These are phyloP conservation scores for Curvularia sp. DNA, from an alignment of 2,329 filamentous ascomycete species.

Conservation along the genomic window DNA sequence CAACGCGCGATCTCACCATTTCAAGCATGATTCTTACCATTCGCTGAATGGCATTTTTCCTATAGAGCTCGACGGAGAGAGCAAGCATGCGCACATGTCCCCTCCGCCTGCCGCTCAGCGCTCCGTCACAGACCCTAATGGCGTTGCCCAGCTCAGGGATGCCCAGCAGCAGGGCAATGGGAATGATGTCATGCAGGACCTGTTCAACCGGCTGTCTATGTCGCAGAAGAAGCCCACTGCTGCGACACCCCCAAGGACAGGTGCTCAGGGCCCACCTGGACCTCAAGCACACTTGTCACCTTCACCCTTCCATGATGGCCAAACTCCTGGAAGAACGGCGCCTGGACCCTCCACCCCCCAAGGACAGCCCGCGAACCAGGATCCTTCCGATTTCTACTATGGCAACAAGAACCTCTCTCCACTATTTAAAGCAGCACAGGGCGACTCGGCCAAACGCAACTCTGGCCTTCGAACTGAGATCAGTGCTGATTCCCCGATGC, in stretches of 20 bases:
- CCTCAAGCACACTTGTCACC: constrained; percentile 44
- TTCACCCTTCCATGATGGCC: constrained; percentile 50
- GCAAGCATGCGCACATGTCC: constrained; percentile 27
- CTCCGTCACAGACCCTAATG: constrained; percentile 43
- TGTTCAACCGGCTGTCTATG: constrained; percentile 51
- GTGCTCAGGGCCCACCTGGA: constrained; percentile 32
- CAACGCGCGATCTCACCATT: constrained; percentile 39
- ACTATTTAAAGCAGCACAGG: constrained; percentile 56
- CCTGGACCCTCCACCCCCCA: constrained; percentile 47
- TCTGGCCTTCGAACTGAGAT: constrained; percentile 55
- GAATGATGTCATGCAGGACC: constrained; percentile 54
- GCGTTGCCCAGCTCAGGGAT: constrained; percentile 34
- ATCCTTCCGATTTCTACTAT: constrained; percentile 43
- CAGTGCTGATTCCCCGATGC: constrained; percentile 41
- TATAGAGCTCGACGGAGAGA: constrained; percentile 66
- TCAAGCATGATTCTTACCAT: constrained; percentile 55
- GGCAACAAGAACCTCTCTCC: constrained; percentile 59
- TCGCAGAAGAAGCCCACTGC: constrained; percentile 37
- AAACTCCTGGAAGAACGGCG: constrained; percentile 39
- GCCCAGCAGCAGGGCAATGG: constrained; percentile 51
- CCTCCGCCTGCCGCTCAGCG: constrained; percentile 35
- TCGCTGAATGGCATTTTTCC: constrained; percentile 66
- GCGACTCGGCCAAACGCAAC: constrained; percentile 52
- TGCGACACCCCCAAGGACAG: constrained; percentile 33
- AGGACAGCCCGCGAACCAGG: constrained; percentile 36